A percentile compares a stretch with the other conserved stretches of the same genome.
Evolutionary conservation across 371 early-diverging fungal genomes (phyloP).

Genomic region (Syncephalastrum sp.): DNA sequence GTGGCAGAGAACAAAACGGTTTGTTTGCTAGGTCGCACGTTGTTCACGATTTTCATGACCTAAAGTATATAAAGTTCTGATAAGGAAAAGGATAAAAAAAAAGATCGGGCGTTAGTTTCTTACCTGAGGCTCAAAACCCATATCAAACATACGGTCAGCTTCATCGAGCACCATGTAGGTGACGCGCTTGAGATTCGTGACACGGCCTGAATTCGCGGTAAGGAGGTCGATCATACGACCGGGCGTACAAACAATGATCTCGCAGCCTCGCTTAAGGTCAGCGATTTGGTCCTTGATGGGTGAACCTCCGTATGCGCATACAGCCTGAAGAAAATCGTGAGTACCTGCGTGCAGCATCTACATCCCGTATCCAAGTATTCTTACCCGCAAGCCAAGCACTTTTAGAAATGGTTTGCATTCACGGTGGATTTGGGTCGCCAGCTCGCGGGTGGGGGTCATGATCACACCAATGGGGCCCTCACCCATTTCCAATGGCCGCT

Average conservation of each 20-base stretch:
- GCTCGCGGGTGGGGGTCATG: constrained; percentile 99
- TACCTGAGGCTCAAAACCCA: constrained; percentile 98
- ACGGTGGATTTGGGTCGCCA: constrained; percentile 97
- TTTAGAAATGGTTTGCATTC: constrained; percentile 90
- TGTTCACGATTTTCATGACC: constrained; percentile 95
- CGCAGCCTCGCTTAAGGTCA: constrained; percentile 96
- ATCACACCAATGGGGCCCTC: constrained; percentile 96
- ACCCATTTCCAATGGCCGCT: constrained; percentile 75
- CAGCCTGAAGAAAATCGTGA: constrained; percentile 51
- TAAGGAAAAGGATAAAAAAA: not conserved
- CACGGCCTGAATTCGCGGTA: constrained; percentile 93
- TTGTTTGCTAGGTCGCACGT: constrained; percentile 92
- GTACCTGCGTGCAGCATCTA: not conserved
- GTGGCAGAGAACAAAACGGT: constrained; percentile 96
- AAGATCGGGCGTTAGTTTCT: not conserved
- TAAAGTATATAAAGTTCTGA: constrained; percentile 11
- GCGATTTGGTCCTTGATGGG: constrained; percentile 98
- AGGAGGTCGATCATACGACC: constrained; percentile 99
- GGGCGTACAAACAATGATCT: constrained; percentile 99
- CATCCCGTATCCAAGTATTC: not conserved
- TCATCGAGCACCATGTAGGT: constrained; percentile 99
- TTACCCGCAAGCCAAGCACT: constrained; percentile 65
- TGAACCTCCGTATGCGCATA: constrained; percentile 98
- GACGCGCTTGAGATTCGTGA: constrained; percentile 91
- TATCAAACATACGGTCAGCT: constrained; percentile 97